Evolutionary conservation across 2,329 filamentous ascomycete genomes (phyloP).

Genomic region (Diaporthe helianthi): DNA sequence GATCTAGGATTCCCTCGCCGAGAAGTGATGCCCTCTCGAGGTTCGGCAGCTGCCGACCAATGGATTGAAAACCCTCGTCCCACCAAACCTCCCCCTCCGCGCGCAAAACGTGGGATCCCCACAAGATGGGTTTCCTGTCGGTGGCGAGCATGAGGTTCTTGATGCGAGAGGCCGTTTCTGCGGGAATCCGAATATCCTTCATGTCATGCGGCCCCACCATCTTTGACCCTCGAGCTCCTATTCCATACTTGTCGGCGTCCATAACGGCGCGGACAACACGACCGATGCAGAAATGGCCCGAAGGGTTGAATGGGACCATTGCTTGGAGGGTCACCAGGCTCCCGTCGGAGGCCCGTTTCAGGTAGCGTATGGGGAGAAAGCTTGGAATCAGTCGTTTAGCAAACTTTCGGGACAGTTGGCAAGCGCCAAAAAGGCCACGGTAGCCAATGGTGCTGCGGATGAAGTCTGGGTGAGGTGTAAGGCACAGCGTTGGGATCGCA

Average conservation of each 20-base stretch:
- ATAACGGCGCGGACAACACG: background rate
- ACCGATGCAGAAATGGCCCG: background rate
- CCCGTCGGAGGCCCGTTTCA: background rate
- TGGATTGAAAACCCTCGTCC: fast-evolving
- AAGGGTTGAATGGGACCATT: background rate
- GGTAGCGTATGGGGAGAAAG: background rate
- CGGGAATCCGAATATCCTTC: too few species aligned
- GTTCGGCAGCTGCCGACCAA: background rate
- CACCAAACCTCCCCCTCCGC: too few species aligned
- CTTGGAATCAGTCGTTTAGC: fast-evolving
- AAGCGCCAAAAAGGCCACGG: background rate
- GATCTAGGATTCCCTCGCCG: background rate
- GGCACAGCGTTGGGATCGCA: background rate
- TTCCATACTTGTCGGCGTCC: too few species aligned
- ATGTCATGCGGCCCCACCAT: too few species aligned
- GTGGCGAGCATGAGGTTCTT: background rate
- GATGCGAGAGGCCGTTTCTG: background rate
- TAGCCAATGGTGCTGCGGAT: background rate
- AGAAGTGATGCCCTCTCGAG: background rate
- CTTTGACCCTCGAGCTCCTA: too few species aligned
- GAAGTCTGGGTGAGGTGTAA: background rate
- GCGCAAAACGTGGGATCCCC: too few species aligned
- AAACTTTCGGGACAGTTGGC: background rate
- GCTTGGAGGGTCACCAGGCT: background rate
- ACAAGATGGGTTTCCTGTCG: too few species aligned